Conservation (phyloP, 1,284 basidiomycete genomes). For the Psilocybe mexicana region DNA sequence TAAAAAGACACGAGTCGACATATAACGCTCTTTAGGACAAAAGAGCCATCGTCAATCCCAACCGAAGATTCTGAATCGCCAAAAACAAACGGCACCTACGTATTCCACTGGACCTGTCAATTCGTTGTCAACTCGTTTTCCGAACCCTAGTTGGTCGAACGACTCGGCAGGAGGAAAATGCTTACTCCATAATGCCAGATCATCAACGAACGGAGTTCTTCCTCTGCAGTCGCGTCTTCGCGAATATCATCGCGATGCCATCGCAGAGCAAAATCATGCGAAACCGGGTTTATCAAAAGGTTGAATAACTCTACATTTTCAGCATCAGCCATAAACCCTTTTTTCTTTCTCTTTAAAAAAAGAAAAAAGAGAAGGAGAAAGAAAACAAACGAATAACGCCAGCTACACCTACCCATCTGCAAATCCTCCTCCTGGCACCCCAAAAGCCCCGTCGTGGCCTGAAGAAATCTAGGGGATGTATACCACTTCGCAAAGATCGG, state of each 20-base stretch:
- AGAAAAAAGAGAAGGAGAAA: too few relatives aligned
- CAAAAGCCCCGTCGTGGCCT: conserved; percentile 52
- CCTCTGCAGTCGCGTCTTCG: conserved; percentile 60
- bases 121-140: not conserved
- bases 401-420: conserved; percentile 64
- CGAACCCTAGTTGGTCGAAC: not conserved
- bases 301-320: conserved; percentile 70
- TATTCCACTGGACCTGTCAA: conserved; percentile 80
- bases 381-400: not conserved
- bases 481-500: conserved; percentile 69
- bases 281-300: conserved; percentile 70
- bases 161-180: conserved; percentile 9
- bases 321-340: not conserved
- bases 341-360: too few relatives aligned
- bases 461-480: conserved; percentile 55
- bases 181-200: conserved; percentile 70
- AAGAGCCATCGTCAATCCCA: not conserved
- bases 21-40: conserved; percentile 59
- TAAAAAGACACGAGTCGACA: conserved; percentile 71
- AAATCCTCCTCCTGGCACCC: conserved; percentile 58
- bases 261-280: conserved; percentile 71
- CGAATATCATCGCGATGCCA: conserved; percentile 85
- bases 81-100: conserved; percentile 40
- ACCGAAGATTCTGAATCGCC: not conserved
- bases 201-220: conserved; percentile 61